A percentile compares a stretch with the other conserved stretches of the same genome.
Conservation (phyloP, 2,329 filamentous ascomycete genomes). For the Ceratocystis destructans region DNA sequence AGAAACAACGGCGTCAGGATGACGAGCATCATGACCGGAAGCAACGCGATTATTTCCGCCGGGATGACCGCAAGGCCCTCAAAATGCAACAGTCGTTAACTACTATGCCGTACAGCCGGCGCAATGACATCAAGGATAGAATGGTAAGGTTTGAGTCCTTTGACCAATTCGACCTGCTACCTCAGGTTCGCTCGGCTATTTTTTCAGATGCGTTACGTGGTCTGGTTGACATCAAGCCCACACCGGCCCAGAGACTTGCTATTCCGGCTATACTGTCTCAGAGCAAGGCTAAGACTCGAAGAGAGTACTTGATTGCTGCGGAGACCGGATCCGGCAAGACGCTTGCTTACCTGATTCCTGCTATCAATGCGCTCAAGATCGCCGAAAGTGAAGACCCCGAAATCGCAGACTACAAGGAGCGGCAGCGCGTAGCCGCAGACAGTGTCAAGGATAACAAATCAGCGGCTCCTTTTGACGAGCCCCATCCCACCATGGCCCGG, state of each 20-base stretch:
- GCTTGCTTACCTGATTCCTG: conserved; percentile 75
- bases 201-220: conserved; percentile 58
- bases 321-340: conserved; percentile 98
- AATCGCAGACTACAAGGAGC: conserved; percentile 43
- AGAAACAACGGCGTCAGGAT: conserved; percentile 4
- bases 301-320: conserved; percentile 69
- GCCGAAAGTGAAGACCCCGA: conserved; percentile 50
- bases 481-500: conserved; percentile 59
- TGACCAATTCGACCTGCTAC: conserved; percentile 63
- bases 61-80: conserved; percentile 53
- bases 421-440: conserved; percentile 41
- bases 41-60: conserved; percentile 27
- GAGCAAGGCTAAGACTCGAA: conserved; percentile 25
- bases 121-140: conserved; percentile 36
- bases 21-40: conserved; percentile 21
- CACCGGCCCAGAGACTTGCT: conserved; percentile 76
- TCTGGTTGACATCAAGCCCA: conserved; percentile 64
- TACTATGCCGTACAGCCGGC: conserved; percentile 60
- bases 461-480: conserved; percentile 50
- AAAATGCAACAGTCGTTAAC: conserved; percentile 83
- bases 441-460: conserved; percentile 41
- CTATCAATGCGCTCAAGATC: conserved; percentile 71
- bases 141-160: conserved; percentile 64
- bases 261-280: conserved; percentile 66
- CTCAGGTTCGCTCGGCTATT: conserved; percentile 56